Percentiles rank a stretch among this genome's conserved stretches.
Evolutionary conservation across 768 basidiomycete species (phyloP).

Genomic region (Multifurca ochricompacta): DNA sequence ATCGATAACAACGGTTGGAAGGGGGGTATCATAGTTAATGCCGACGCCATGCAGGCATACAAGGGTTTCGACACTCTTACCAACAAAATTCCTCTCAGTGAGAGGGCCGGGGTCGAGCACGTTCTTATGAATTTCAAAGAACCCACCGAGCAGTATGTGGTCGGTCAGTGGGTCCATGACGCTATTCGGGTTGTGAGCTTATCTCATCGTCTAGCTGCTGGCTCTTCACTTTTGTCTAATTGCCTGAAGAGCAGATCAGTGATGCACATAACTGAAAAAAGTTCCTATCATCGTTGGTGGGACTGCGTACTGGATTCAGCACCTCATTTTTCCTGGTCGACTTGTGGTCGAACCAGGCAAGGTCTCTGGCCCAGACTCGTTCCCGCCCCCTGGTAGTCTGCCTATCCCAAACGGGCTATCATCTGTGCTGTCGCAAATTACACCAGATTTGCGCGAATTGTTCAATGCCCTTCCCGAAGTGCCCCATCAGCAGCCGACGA

Average conservation of each 20-base stretch:
- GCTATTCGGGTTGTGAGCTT: conserved; percentile 63
- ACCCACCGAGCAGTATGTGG: conserved; percentile 81
- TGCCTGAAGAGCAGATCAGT: conserved; percentile 47
- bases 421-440: conserved; percentile 37
- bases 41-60: conserved; percentile 98
- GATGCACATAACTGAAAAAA: conserved; percentile 53
- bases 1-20: conserved; percentile 37
- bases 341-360: conserved; percentile 32
- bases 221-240: background rate
- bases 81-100: conserved; percentile 77
- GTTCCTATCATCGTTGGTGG: conserved; percentile 92
- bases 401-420: conserved; percentile 28
- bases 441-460: conserved; percentile 40
- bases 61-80: conserved; percentile 87
- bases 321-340: conserved; percentile 83
- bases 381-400: conserved; percentile 8
- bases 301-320: conserved; percentile 96
- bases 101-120: conserved; percentile 79
- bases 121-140: conserved; percentile 82
- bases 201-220: background rate
- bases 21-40: conserved; percentile 79
- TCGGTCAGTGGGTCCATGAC: conserved; percentile 83
- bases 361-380: background rate
- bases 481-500: conserved; percentile 49
- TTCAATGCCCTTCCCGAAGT: conserved; percentile 52